Evolutionary conservation across 2,329 filamentous ascomycete species (phyloP).

Genomic region (Colletotrichum theobromicola): DNA sequence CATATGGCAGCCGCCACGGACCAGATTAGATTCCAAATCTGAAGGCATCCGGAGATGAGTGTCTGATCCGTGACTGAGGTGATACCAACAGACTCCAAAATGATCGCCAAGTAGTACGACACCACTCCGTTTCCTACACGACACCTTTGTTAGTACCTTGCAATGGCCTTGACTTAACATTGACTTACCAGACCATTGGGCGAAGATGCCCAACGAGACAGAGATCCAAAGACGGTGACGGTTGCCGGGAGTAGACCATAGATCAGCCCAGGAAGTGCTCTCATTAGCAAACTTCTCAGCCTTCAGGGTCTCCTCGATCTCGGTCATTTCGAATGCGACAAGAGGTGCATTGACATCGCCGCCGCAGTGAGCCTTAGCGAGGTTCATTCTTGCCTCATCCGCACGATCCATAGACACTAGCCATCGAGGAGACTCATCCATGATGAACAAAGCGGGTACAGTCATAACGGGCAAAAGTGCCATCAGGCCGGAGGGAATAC

Average conservation of each 20-base stretch:
- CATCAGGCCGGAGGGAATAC: slow-evolving; percentile 54
- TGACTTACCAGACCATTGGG: slow-evolving; percentile 26
- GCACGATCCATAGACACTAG: slow-evolving; percentile 30
- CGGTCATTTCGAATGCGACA: slow-evolving; percentile 25
- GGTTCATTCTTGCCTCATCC: slow-evolving; percentile 29
- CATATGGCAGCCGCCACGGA: background rate
- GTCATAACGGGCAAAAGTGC: slow-evolving; percentile 44
- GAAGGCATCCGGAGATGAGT: slow-evolving; percentile 31
- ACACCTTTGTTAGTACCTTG: background rate
- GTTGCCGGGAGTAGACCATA: slow-evolving; percentile 30
- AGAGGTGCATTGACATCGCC: slow-evolving; percentile 23
- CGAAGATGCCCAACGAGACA: slow-evolving; percentile 30
- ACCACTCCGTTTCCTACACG: slow-evolving; percentile 34
- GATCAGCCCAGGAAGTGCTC: background rate
- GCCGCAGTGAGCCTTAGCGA: slow-evolving; percentile 30
- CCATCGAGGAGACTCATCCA: slow-evolving; percentile 33
- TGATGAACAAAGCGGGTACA: slow-evolving; percentile 28
- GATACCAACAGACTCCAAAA: slow-evolving; percentile 35
- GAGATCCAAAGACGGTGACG: slow-evolving; percentile 33
- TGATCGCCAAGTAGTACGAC: slow-evolving; percentile 41
- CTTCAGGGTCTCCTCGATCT: slow-evolving; percentile 25
- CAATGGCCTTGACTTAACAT: accelerated
- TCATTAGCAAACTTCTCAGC: slow-evolving; percentile 17
- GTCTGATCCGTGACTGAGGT: slow-evolving; percentile 39
- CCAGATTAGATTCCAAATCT: slow-evolving; percentile 15